Base-by-base conservation (phyloP, 192 early-diverging fungal species). In the Helicostylum pulchrum region DNA sequence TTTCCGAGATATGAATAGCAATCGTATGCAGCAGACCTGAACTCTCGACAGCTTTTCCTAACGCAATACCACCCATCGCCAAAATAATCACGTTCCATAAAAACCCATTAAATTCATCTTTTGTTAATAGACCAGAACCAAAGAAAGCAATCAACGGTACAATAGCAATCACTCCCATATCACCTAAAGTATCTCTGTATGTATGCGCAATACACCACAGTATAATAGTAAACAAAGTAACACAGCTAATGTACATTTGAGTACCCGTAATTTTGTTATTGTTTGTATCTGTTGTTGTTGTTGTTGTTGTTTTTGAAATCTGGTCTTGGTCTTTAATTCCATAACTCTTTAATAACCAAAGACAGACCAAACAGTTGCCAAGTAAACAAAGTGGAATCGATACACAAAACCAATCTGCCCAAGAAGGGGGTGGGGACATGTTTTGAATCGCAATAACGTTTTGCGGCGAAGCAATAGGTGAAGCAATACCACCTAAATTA, bases 91-190 rank as follows among this genome's bases (percentile, higher is more conserved):
- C 93, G 12, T 88, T 90, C 95, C 95, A 98, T 62, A 94, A 74
- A 77, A 96, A 93, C 78, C 90, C 90, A 79, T 98, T 95, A 68
- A 93, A 96, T 65, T 98, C 96, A 65, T 98, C 96, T 69, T 98
- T 98, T 62, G 87, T 89, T 65, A 98, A 76, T 4, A 98, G 75
- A 9, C 91, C 94, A 10, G 91, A 86, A n/a, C 92, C 93, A 77
- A 92, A 98, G 77, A 98, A 90, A 45, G 80, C 78, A 53, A 96
- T 80, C n/a, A 98, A 76, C 20, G 96, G 96, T 12, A 96, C 34
- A 19, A 98, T 87, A 1, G 96, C 96, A 70, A 96, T 86, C 5
- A 96, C 79, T 39, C 96, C 96, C 96, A 98, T 98, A 68, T 96
- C 93, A 43, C 96, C 96, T 67, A 98, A 79, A 14, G 90, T 66